Evolutionary conservation across 169 alveolate genomes (phyloP).

Genomic region (Plasmodium inui): DNA sequence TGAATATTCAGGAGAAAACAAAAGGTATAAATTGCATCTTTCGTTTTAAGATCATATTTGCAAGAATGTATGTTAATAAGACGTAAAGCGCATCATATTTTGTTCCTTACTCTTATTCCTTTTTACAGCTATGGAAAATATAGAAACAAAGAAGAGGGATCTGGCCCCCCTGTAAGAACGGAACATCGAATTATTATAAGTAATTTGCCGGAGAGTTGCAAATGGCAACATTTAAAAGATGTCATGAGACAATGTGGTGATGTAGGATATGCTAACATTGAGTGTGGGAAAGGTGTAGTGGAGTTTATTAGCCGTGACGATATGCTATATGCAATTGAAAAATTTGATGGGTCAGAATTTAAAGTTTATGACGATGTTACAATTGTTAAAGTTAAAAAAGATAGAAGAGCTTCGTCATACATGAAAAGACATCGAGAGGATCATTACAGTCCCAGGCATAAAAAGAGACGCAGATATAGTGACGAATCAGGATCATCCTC

Average conservation of each 20-base stretch:
- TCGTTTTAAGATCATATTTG: background rate
- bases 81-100: background rate
- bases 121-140: constrained; percentile 67
- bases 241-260: constrained; percentile 87
- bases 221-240: constrained; percentile 90
- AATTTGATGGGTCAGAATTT: constrained; percentile 84
- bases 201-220: constrained; percentile 85
- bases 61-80: background rate
- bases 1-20: constrained; percentile 83
- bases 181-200: constrained; percentile 81
- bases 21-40: constrained; percentile 7
- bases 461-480: constrained; percentile 68
- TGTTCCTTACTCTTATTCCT: constrained; percentile 3
- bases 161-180: constrained; percentile 80
- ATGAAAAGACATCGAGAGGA: constrained; percentile 59
- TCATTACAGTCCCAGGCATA: constrained; percentile 56
- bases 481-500: constrained; percentile 53
- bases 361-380: constrained; percentile 76
- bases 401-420: constrained; percentile 44
- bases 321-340: constrained; percentile 82
- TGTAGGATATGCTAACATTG: constrained; percentile 86
- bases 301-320: constrained; percentile 80
- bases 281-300: constrained; percentile 83
- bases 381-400: constrained; percentile 75
- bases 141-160: constrained; percentile 64